phyloP scores from a whole-genome alignment of 2,329 filamentous ascomycete genomes.

The Phoma herbarum region DNA sequence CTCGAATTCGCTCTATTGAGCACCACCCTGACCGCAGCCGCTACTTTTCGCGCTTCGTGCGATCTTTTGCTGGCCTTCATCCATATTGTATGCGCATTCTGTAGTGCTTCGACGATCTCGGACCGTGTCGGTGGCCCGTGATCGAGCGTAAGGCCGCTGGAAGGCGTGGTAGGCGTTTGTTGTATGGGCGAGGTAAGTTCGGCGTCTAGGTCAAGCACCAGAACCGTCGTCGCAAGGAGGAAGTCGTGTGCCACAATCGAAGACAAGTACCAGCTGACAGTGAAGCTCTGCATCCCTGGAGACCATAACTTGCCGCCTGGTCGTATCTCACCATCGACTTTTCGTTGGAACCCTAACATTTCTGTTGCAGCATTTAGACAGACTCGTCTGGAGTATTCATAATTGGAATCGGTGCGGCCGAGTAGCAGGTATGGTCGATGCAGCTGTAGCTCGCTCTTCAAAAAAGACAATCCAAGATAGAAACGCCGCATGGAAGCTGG shows the following conservation, averaged over 20 bases:
- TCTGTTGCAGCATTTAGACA: conserved; percentile 58
- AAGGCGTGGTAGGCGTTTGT: neutral
- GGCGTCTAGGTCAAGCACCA: conserved; percentile 55
- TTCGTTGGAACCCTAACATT: conserved; percentile 56
- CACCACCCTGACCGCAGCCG: conserved; percentile 40
- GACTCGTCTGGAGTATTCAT: conserved; percentile 52
- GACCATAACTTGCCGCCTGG: conserved; percentile 48
- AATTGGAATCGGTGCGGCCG: conserved; percentile 49
- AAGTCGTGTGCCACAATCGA: conserved; percentile 58
- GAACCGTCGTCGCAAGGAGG: conserved; percentile 58
- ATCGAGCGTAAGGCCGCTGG: conserved; percentile 30
- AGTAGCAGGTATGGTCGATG: conserved; percentile 50
- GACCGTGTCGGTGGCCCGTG: conserved; percentile 33
- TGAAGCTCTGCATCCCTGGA: conserved; percentile 45
- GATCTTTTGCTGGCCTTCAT: conserved; percentile 35
- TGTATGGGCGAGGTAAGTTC: conserved; percentile 33
- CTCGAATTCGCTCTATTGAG: conserved; percentile 33
- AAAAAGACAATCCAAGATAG: conserved; percentile 44
- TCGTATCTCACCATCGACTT: conserved; percentile 54
- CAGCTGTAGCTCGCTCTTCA: conserved; percentile 47
- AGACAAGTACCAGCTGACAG: conserved; percentile 56
- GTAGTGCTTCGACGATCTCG: conserved; percentile 38
- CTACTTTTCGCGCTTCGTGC: conserved; percentile 44
- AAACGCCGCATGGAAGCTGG: conserved; percentile 38
- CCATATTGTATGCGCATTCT: conserved; percentile 38